phyloP scores from a whole-genome alignment of 768 basidiomycete genomes.

The Mycena metata region DNA sequence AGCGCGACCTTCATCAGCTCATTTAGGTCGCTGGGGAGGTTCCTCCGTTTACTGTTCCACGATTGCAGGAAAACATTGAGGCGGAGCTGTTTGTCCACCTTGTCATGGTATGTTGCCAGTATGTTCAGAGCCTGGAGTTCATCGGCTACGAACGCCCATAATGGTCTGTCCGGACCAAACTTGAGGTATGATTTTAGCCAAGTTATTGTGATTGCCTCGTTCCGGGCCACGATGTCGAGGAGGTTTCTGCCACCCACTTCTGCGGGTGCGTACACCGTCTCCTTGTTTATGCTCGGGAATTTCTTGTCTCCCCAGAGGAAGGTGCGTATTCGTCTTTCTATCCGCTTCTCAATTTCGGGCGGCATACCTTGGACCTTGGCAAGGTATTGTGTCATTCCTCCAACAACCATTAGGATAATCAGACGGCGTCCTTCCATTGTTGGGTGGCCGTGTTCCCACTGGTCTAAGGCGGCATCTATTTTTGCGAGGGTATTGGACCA shows the following conservation, averaged over 20 bases:
- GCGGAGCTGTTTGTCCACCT: neutral
- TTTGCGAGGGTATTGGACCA: constrained; percentile 28
- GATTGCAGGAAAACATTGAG: constrained; percentile 4
- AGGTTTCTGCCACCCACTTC: constrained; percentile 23
- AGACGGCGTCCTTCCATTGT: constrained; percentile 30
- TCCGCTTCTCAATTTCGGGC: neutral
- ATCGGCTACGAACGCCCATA: constrained; percentile 8
- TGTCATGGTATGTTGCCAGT: too few relatives aligned
- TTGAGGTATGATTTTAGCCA: constrained; percentile 28
- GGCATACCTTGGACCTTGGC: constrained; percentile 43
- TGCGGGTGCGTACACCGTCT: constrained; percentile 5
- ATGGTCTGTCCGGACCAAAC: neutral
- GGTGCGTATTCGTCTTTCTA: neutral
- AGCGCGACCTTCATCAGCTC: neutral
- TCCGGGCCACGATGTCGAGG: constrained; percentile 12
- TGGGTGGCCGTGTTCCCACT: constrained; percentile 20
- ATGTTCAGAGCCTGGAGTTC: neutral
- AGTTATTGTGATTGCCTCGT: constrained; percentile 32
- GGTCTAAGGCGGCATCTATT: constrained; percentile 5
- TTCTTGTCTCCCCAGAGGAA: constrained; percentile 8
- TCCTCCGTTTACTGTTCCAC: neutral
- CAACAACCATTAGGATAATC: constrained; percentile 23
- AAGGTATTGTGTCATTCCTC: constrained; percentile 18
- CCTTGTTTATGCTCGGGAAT: neutral
- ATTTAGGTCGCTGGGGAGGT: neutral